These are phyloP conservation scores for Neurospora tetraspora DNA, from an alignment of 495 filamentous ascomycete genomes.

Conservation along the genomic window DNA sequence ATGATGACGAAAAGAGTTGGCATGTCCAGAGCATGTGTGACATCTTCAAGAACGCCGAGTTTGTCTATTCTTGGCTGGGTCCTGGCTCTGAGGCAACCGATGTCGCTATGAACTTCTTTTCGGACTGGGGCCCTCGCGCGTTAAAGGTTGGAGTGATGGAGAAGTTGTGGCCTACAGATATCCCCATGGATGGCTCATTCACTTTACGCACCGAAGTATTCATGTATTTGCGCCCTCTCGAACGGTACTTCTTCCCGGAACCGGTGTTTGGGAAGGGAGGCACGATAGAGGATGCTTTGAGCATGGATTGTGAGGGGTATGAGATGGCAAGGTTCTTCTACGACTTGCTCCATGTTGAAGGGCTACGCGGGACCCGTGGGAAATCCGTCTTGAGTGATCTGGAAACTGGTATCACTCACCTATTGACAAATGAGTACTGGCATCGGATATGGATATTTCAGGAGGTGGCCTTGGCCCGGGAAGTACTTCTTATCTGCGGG, in stretches of 20 bases:
- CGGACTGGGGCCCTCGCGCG: not conserved
- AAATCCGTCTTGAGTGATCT: not conserved
- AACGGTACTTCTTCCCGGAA: not conserved
- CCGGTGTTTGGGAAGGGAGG: not conserved
- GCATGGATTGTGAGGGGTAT: not conserved
- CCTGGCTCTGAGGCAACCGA: no score
- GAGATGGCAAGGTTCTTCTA: not conserved
- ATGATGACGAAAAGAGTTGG: not conserved
- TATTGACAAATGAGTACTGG: not conserved
- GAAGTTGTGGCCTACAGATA: not conserved
- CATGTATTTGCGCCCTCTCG: accelerated
- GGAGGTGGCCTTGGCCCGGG: not conserved
- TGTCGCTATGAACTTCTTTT: not conserved
- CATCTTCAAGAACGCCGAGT: not conserved
- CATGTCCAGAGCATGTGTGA: not conserved
- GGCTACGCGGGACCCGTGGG: not conserved
- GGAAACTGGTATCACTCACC: not conserved
- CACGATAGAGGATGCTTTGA: not conserved
- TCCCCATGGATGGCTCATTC: not conserved
- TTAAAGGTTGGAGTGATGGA: not conserved
- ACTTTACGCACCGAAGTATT: accelerated
- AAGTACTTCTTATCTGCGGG: not conserved
- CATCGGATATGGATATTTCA: not conserved
- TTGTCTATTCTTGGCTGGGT: no score
- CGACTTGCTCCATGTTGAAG: not conserved